Evolutionary conservation across 345 rosid genomes (phyloP).

Genomic region (Arabidopsis suecica): DNA sequence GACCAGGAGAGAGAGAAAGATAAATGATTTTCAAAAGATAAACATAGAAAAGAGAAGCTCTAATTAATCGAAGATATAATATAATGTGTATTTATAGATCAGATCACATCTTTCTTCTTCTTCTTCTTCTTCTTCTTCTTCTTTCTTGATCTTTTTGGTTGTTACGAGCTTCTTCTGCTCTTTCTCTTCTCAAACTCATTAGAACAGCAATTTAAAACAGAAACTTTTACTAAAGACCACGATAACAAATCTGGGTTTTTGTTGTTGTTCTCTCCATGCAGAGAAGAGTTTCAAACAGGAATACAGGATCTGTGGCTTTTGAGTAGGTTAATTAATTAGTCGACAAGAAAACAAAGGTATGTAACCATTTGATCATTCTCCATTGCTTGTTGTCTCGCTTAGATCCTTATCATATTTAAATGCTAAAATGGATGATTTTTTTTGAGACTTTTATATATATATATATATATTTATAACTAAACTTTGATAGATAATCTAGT

Average conservation of each 20-base stretch:
- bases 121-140: neutral
- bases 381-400: neutral
- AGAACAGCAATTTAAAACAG: neutral
- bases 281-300: slow-evolving; percentile 17
- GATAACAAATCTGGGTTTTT: neutral
- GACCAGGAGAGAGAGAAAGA: slow-evolving; percentile 7
- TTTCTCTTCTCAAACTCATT: neutral
- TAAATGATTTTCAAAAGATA: slow-evolving; percentile 18
- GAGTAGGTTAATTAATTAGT: neutral
- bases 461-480: neutral
- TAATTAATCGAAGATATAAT: slow-evolving; percentile 26
- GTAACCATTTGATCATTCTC: slow-evolving; percentile 26
- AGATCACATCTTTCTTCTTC: slow-evolving; percentile 34
- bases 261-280: slow-evolving; percentile 8
- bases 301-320: slow-evolving; percentile 22
- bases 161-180: neutral
- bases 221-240: slow-evolving; percentile 4
- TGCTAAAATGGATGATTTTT: too few relatives aligned
- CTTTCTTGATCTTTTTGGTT: neutral
- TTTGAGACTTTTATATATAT: too few relatives aligned
- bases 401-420: neutral
- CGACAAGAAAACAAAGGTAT: slow-evolving; percentile 33
- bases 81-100: slow-evolving; percentile 34
- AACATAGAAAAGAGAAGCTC: slow-evolving; percentile 31
- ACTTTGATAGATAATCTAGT: neutral